Percentiles rank a stretch among this genome's conserved stretches.
These are phyloP conservation scores for Talaromyces verruculosus DNA, from an alignment of 2,329 filamentous ascomycete species.

Conservation along the genomic window DNA sequence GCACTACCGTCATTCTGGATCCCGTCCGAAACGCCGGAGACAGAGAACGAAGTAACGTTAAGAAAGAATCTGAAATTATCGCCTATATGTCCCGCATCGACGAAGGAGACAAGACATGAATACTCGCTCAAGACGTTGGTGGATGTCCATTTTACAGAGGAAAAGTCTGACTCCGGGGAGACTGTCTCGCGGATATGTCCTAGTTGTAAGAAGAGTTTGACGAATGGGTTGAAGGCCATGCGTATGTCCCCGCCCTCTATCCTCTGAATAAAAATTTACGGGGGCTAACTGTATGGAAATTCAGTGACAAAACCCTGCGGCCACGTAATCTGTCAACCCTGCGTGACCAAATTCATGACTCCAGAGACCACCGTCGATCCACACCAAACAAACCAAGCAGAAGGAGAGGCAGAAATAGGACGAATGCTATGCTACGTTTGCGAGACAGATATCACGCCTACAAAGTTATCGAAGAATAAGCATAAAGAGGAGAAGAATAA, in stretches of 20 bases:
- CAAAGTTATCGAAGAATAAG: slow-evolving; percentile 13
- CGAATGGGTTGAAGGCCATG: slow-evolving; percentile 78
- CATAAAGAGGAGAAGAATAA: slow-evolving; percentile 41
- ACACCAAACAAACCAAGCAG: slow-evolving; percentile 52
- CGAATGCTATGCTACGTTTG: slow-evolving; percentile 79
- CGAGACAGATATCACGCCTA: slow-evolving; percentile 67
- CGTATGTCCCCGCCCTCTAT: slow-evolving; percentile 39
- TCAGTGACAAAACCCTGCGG: slow-evolving; percentile 78
- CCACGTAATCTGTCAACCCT: slow-evolving; percentile 84
- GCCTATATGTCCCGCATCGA: slow-evolving; percentile 75
- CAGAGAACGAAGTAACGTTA: slow-evolving; percentile 54
- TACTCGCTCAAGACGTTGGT: slow-evolving; percentile 79
- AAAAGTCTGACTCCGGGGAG: slow-evolving; percentile 50
- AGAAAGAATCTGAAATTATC: slow-evolving; percentile 64
- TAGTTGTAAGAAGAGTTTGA: slow-evolving; percentile 77
- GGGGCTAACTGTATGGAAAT: not conserved
- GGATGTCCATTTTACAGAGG: slow-evolving; percentile 72
- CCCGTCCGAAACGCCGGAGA: slow-evolving; percentile 73
- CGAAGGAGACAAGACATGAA: slow-evolving; percentile 64
- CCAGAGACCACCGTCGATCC: slow-evolving; percentile 57
- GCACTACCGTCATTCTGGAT: slow-evolving; percentile 89
- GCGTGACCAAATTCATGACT: slow-evolving; percentile 79
- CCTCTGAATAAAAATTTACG: not conserved
- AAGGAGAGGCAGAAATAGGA: slow-evolving; percentile 38
- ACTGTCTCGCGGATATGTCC: slow-evolving; percentile 65